Base-by-base conservation (phyloP, 2,329 filamentous ascomycete species). In the Cladorrhinum sp. region DNA sequence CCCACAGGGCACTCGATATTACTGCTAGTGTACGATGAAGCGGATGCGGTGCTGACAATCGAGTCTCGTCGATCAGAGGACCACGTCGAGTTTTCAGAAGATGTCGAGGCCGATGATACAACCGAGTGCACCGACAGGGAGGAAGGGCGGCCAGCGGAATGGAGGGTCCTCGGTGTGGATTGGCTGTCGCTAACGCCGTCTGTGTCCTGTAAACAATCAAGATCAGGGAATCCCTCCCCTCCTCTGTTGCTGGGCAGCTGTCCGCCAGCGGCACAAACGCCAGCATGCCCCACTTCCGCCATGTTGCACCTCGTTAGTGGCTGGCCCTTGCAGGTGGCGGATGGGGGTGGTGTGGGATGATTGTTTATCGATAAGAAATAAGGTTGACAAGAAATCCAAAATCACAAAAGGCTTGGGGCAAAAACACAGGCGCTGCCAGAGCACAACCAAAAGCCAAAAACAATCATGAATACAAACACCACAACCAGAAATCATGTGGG, bases 31-130 rank as follows among this genome's bases (percentile, higher is more conserved):
- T 3, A 62, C 23, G 66, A 69, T 16, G 67, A 71, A 57, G 65
- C 66, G 54, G 68, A 71, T 56, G 65, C 66, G 55, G 68, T 69
- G 67, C 70, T 73, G 63, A 67, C 57, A 60, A 70, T 62, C 42
- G 71, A 73, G 18, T 66, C 67, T 18, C 71, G 64, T 70, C 69
- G 59, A 71, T 67, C 66, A 49, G 63, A 66, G 55, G 67, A 61
- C 42, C 59, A 69, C 57, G 59, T 66, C 46, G 69, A 70, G 57
- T 63, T 67, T 60, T 68, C 67, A 64, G 66, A 70, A 64, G 67
- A 70, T 42, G 16, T 39, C 64, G 70, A 69, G 59, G 67, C 66
- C 63, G 66, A 70, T 65, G 67, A 71, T 64, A 70, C 65, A 63
- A 68, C 66, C 48, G 69, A 69, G 62, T 67, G 66, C 65, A 67